These are phyloP conservation scores for Gossypium sturtianum DNA, from an alignment of 345 rosid genomes.

Conservation along the genomic window DNA sequence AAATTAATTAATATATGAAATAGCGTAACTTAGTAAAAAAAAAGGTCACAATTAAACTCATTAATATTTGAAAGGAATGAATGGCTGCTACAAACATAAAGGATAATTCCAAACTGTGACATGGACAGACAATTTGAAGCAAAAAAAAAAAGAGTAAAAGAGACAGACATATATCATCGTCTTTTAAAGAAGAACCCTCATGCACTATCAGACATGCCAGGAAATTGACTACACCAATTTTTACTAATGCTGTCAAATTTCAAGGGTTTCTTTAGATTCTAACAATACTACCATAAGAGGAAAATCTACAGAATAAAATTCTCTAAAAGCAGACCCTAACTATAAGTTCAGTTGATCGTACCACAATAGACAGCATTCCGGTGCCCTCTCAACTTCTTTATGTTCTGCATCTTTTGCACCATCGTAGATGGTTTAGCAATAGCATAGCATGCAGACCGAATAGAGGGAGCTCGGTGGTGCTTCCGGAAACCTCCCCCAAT, in stretches of 20 bases:
- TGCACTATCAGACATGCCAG: not conserved
- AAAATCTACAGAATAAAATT: not conserved
- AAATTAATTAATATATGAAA: not conserved
- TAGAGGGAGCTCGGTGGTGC: conserved; percentile 94
- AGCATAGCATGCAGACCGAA: conserved; percentile 83
- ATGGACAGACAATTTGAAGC: not conserved
- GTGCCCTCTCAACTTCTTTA: conserved; percentile 87
- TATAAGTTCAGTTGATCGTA: conserved; percentile 30
- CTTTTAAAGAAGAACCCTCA: not conserved
- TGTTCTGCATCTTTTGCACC: conserved; percentile 92
- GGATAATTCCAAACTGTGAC: not conserved
- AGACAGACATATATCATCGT: not conserved
- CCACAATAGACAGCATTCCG: conserved; percentile 99
- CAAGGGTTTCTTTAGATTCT: conserved; percentile 5
- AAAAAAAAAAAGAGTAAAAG: not conserved
- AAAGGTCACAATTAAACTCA: not conserved
- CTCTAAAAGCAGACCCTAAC: conserved; percentile 1
- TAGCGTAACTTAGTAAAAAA: not conserved
- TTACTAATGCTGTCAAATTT: conserved; percentile 10
- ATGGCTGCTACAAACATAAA: not conserved
- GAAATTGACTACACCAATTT: not conserved
- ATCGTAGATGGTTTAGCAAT: conserved; percentile 88
- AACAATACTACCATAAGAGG: not conserved
- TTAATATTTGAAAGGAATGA: not conserved
- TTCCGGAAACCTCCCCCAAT: conserved; percentile 96